Evolutionary conservation across 2,329 filamentous ascomycete species (phyloP).

Genomic region (Cadophora sp.): DNA sequence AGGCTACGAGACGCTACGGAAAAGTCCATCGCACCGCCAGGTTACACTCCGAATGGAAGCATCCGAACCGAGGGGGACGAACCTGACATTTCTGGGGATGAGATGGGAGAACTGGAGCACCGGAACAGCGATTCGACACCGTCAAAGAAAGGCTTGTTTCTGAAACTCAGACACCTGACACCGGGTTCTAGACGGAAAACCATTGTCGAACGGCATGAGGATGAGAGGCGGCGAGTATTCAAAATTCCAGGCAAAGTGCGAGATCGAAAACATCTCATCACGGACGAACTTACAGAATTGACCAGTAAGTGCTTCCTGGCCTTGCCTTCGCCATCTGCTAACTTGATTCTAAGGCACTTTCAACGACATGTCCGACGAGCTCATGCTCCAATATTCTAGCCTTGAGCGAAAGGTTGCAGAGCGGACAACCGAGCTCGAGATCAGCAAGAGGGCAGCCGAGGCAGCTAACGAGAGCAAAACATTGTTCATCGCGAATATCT

Average conservation of each 20-base stretch:
- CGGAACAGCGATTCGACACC: constrained; percentile 36
- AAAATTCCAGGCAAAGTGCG: constrained; percentile 86
- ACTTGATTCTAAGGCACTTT: constrained; percentile 68
- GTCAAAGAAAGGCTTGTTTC: constrained; percentile 44
- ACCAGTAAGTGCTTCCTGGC: constrained; percentile 30
- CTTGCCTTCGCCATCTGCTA: constrained; percentile 46
- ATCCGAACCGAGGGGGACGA: constrained; percentile 38
- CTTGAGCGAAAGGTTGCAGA: constrained; percentile 86
- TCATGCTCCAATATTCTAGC: constrained; percentile 83
- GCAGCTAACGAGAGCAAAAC: constrained; percentile 98
- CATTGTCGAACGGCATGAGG: constrained; percentile 50
- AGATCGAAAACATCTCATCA: constrained; percentile 75
- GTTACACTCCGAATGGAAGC: constrained; percentile 42
- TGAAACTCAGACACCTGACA: constrained; percentile 39
- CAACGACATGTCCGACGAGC: constrained; percentile 92
- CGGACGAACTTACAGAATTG: constrained; percentile 81
- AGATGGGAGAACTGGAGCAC: constrained; percentile 35
- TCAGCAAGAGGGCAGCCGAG: constrained; percentile 90
- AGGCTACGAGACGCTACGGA: constrained; percentile 42
- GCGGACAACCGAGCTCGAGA: constrained; percentile 82
- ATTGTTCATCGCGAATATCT: constrained; percentile 95
- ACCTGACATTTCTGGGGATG: constrained; percentile 33
- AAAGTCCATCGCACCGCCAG: constrained; percentile 42
- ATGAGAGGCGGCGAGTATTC: constrained; percentile 57
- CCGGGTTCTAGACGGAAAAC: constrained; percentile 36